Base-by-base conservation (phyloP, 2,329 filamentous ascomycete genomes). In the Alternaria hordeiaustralica region DNA sequence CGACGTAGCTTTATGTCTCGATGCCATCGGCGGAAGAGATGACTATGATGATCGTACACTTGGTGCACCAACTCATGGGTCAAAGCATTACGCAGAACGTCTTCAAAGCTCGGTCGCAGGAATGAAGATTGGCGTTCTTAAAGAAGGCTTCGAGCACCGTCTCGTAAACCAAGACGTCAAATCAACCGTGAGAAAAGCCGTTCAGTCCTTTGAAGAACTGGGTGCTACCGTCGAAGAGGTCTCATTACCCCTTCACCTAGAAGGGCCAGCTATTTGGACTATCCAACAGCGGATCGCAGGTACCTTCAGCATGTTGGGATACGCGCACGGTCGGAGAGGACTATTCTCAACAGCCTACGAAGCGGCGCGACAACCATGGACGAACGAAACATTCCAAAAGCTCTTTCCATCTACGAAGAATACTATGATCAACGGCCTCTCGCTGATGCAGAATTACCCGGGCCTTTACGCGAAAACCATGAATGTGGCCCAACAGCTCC, bases 361-460 rank as follows among this genome's bases (percentile, higher is more conserved):
- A 65, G 75, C 79, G n/a, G 81, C 81, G 2, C 78, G 84, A 7
- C 79, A 84, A 0, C 84, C 84, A 0, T 86, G 83, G 83, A 84
- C 81, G 0, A 74, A 82, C 13, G 76, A 81, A n/a, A 81, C 80
- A 54, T 87, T 87, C 63, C 78, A 83, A 50, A 83, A 83, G 54
- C 74, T 84, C 0, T 85, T 84, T 67, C 84, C 79, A 1, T 74
- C 73, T 0, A 74, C 85, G 1, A 85, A 85, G 58, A 86, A 86
- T 63, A 84, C 83, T 2, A 69, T 83, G 3, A 77, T 83, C 30
- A 80, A 81, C 51, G 82, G 82, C 0, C 71, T 81, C 2, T 83
- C 80, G 49, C 72, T 80, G 11, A 72, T 79, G 73, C 73, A 75
- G 58, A 57, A 67, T 21, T 80, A 80, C 47, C 81, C 81, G 1